Conservation (phyloP, 2,329 filamentous ascomycete species). For the Cladobotryum protrusum region DNA sequence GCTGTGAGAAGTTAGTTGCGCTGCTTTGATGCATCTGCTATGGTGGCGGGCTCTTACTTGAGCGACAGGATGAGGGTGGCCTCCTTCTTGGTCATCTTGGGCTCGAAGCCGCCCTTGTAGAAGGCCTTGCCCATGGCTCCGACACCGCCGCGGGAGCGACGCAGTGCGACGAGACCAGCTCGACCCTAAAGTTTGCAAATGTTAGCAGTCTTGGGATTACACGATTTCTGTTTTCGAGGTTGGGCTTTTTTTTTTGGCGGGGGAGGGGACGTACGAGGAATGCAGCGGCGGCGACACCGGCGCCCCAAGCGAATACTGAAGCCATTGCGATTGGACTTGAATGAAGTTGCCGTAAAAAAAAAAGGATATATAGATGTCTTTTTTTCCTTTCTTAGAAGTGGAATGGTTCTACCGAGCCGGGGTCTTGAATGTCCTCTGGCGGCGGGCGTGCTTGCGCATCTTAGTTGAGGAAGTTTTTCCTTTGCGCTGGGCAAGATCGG, state of each 20-base stretch:
- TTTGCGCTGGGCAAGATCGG: background rate
- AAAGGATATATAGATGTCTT: background rate
- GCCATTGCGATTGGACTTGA: slow-evolving; percentile 26
- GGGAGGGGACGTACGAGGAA: slow-evolving; percentile 38
- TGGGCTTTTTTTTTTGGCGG: background rate
- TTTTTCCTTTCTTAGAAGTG: background rate
- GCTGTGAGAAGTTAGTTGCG: slow-evolving; percentile 38
- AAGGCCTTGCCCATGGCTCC: slow-evolving; percentile 83
- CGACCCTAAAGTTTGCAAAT: slow-evolving; percentile 58
- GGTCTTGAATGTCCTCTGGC: background rate
- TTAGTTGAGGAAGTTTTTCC: slow-evolving; percentile 18
- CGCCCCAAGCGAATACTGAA: slow-evolving; percentile 40
- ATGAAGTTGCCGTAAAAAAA: slow-evolving; percentile 1
- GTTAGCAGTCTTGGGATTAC: background rate
- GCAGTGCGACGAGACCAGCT: slow-evolving; percentile 82
- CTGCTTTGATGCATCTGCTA: background rate
- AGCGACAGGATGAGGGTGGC: slow-evolving; percentile 86
- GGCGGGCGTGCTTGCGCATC: background rate
- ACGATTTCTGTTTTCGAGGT: background rate
- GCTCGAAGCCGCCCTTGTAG: slow-evolving; percentile 98
- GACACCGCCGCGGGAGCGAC: slow-evolving; percentile 70
- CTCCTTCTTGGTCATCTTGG: slow-evolving; percentile 87
- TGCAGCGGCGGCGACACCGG: slow-evolving; percentile 44
- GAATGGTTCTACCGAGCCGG: background rate
- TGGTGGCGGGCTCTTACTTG: slow-evolving; percentile 50